Conservation (phyloP, 257 asterid genomes). For the Solanum infundibuliforme region DNA sequence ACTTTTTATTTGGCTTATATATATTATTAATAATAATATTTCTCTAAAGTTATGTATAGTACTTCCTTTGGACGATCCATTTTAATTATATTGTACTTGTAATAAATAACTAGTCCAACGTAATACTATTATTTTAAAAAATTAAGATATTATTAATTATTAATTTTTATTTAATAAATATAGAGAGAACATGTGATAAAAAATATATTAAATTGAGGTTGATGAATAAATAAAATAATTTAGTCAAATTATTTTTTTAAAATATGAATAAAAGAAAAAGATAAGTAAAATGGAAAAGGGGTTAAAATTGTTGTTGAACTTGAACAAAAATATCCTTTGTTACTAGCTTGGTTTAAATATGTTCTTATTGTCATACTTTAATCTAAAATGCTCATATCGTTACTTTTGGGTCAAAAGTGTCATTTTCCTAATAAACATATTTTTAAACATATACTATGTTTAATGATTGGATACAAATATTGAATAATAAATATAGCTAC, state of each 20-base stretch:
- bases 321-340: no score
- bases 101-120: background rate
- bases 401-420: background rate
- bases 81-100: background rate
- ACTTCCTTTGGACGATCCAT: background rate
- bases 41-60: background rate
- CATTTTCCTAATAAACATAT: no score
- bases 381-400: rapidly evolving
- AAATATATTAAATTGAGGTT: background rate
- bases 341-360: no score
- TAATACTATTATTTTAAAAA: background rate
- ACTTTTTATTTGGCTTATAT: no score
- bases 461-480: background rate
- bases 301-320: no score
- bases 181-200: background rate
- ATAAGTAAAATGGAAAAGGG: background rate
- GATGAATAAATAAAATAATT: background rate
- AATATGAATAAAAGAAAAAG: no score
- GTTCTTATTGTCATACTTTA: no score
- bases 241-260: rapidly evolving
- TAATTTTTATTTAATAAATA: no score
- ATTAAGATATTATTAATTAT: background rate
- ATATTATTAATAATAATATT: background rate
- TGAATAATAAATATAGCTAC: no score
- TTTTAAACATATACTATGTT: background rate